Base-by-base conservation (phyloP, 1,284 basidiomycete species). In the Austroboletus novae-zelandiae region DNA sequence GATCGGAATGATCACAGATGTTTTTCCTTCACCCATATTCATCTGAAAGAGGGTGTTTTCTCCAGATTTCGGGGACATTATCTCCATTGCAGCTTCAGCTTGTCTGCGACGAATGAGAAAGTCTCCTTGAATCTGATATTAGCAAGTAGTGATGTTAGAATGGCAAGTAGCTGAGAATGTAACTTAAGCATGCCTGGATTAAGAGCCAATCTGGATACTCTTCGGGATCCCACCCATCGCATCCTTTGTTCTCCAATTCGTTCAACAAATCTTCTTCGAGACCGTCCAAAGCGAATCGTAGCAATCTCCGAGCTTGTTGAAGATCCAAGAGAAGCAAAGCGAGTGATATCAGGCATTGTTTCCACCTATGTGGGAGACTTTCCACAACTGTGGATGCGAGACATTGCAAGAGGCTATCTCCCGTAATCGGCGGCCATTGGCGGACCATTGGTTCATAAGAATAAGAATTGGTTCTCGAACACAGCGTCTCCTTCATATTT, bases 11-110 rank as follows among this genome's bases (percentile, higher is more conserved):
- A 81, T 80, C 2, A 80, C 78, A 0, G 77, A 76, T 0, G 79
- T 75, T 52, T 81, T 81, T 3, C 80, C 79, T 54, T 81, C 80
- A 3, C 80, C 80, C 79, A 81, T 81, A 40, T 80, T 79, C 17
- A 81, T 70, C 50, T 81, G 80, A 17, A 76, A 61, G 7, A 70
- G 59, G 0, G 70, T 71, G 45, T 72, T 80, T 7, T 49, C 27
- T 3, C 51, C 40, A 0, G 63, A 66, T n/a, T n/a, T n/a, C n/a
- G n/a, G n/a, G n/a, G n/a, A n/a, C n/a, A n/a, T n/a, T n/a, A n/a
- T n/a, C n/a, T n/a, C n/a, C n/a, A n/a, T n/a, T n/a, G n/a, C n/a
- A n/a, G n/a, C n/a, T n/a, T n/a, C n/a, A n/a, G n/a, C n/a, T n/a
- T n/a, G n/a, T n/a, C n/a, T n/a, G n/a, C n/a, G n/a, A n/a, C n/a